A percentile compares a stretch with the other conserved stretches of the same genome.
These are phyloP conservation scores for Rhododendron kiyosumense DNA, from an alignment of 148 eudicot species.

Conservation along the genomic window DNA sequence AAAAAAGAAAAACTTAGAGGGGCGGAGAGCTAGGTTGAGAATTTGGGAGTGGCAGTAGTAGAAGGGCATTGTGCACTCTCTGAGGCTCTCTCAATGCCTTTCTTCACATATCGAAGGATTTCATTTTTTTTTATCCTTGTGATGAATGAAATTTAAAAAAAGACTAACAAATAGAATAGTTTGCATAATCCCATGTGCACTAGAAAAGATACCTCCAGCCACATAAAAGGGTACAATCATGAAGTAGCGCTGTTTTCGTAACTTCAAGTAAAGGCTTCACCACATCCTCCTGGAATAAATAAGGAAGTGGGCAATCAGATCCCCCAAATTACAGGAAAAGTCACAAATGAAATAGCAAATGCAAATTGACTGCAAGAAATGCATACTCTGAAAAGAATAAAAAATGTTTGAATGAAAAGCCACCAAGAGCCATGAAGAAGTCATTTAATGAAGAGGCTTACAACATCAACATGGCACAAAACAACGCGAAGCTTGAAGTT, in stretches of 20 bases:
- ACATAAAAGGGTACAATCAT: constrained; percentile 95
- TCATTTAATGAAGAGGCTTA: constrained; percentile 32
- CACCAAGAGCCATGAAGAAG: background rate
- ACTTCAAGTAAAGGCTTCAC: constrained; percentile 91
- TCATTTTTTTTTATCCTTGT: background rate
- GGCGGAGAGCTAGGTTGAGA: too few relatives aligned
- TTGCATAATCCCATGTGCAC: background rate
- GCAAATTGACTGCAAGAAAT: background rate
- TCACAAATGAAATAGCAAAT: background rate
- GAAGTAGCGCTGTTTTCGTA: constrained; percentile 85
- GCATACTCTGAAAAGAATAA: background rate
- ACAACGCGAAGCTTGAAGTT: constrained; percentile 85
- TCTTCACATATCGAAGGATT: background rate
- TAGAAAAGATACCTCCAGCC: constrained; percentile 67
- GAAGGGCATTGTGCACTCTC: background rate
- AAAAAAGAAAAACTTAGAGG: too few relatives aligned
- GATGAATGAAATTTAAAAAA: too few relatives aligned
- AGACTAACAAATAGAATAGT: background rate
- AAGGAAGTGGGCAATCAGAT: constrained; percentile 11
- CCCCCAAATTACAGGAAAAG: background rate
- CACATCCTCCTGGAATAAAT: constrained; percentile 80
- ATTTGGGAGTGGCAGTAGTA: too few relatives aligned
- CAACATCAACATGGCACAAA: constrained; percentile 91
- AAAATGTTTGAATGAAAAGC: background rate
- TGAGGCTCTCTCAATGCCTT: background rate